Conservation (phyloP, 768 basidiomycete genomes). For the Tricholoma sp. region DNA sequence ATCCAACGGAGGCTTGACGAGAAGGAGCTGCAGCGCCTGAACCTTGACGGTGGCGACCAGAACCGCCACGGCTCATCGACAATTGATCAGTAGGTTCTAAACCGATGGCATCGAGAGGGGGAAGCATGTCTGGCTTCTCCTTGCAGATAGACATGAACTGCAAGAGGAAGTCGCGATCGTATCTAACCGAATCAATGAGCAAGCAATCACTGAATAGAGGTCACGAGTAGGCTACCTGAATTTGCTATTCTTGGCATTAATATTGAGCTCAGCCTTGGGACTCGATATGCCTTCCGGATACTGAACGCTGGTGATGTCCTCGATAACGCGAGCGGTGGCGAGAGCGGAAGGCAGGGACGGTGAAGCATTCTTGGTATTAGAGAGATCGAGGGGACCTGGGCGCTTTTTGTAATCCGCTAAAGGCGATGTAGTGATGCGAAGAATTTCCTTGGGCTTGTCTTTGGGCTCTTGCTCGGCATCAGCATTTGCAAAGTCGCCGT, state of each 20-base stretch:
- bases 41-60: constrained; percentile 52
- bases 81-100: constrained; percentile 73
- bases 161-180: constrained; percentile 94
- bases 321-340: constrained; percentile 79
- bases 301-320: constrained; percentile 67
- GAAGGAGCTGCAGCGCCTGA: constrained; percentile 38
- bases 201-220: background rate
- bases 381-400: constrained; percentile 72
- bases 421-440: constrained; percentile 63
- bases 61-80: constrained; percentile 55
- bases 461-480: constrained; percentile 35
- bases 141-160: constrained; percentile 95
- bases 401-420: constrained; percentile 41
- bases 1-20: constrained; percentile 43
- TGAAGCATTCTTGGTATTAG: constrained; percentile 41
- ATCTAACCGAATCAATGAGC: constrained; percentile 42
- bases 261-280: constrained; percentile 81
- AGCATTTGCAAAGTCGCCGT: constrained; percentile 45
- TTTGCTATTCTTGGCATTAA: constrained; percentile 79
- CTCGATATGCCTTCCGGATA: constrained; percentile 85
- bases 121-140: constrained; percentile 90
- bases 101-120: constrained; percentile 86
- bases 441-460: constrained; percentile 45
- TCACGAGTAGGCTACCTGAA: constrained; percentile 53
- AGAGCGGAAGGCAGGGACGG: constrained; percentile 60